phyloP scores from a whole-genome alignment of 768 basidiomycete species.

The Xerocomellus amylosporus region DNA sequence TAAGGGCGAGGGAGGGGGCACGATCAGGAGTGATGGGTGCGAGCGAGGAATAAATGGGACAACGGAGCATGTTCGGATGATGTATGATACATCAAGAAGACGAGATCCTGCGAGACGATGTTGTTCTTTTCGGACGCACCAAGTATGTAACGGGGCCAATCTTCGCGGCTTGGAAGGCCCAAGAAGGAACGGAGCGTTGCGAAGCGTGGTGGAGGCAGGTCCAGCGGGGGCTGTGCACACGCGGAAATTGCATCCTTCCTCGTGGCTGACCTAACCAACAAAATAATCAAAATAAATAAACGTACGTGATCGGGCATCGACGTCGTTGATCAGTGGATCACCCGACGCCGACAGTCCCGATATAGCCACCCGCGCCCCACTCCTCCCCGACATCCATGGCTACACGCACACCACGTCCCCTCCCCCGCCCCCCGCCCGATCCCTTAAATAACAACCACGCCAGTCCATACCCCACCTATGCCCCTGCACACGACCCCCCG shows the following conservation, averaged over 20 bases:
- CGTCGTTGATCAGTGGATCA: not conserved
- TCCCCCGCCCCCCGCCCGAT: too few species aligned
- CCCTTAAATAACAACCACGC: not conserved
- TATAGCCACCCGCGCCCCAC: not conserved
- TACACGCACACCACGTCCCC: not conserved
- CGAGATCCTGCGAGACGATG: slow-evolving; percentile 22
- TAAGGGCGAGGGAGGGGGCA: slow-evolving; percentile 33
- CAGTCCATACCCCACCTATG: slow-evolving; percentile 1
- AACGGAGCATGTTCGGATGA: slow-evolving; percentile 28
- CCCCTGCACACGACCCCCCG: slow-evolving; percentile 23
- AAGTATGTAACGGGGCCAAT: slow-evolving; percentile 23
- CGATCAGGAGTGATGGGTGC: slow-evolving; percentile 29
- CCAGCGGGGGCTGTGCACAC: slow-evolving; percentile 21
- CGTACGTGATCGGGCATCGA: not conserved
- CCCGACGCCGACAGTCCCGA: slow-evolving; percentile 1
- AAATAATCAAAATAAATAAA: too few species aligned
- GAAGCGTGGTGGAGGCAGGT: slow-evolving; percentile 14
- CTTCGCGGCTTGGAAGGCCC: slow-evolving; percentile 26
- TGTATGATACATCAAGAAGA: slow-evolving; percentile 22
- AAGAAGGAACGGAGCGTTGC: slow-evolving; percentile 17
- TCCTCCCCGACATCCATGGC: not conserved
- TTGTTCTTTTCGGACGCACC: slow-evolving; percentile 20
- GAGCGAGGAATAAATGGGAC: slow-evolving; percentile 33
- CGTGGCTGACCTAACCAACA: slow-evolving; percentile 2
- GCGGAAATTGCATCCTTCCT: slow-evolving; percentile 35